A percentile compares a stretch with the other conserved stretches of the same genome.
Evolutionary conservation across 768 basidiomycete genomes (phyloP).

Genomic region (Daedaleopsis nitida): DNA sequence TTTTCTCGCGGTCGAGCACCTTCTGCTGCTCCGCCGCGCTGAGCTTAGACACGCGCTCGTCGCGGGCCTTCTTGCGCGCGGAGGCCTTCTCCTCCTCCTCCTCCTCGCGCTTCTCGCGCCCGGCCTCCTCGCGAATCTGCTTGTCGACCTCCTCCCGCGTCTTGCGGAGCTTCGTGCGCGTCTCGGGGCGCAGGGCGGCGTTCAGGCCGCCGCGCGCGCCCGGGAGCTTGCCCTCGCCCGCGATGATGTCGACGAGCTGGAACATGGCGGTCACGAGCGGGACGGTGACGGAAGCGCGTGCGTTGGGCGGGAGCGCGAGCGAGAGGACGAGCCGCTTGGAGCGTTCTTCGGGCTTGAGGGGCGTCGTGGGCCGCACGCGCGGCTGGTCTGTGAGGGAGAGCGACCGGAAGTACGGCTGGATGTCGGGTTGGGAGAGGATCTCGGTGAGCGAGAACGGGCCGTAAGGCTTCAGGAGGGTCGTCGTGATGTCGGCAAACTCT

Average conservation of each 20-base stretch:
- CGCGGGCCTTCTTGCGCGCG: constrained; percentile 72
- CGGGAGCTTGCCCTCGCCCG: constrained; percentile 29
- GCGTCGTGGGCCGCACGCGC: constrained; percentile 59
- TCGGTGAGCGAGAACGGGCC: constrained; percentile 53
- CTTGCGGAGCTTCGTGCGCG: constrained; percentile 73
- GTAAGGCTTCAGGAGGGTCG: constrained; percentile 66
- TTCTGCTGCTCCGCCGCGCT: constrained; percentile 84
- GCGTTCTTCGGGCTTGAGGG: constrained; percentile 50
- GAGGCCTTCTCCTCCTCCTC: constrained; percentile 70
- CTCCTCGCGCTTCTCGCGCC: constrained; percentile 72
- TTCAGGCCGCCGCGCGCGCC: constrained; percentile 25
- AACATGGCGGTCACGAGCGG: constrained; percentile 71
- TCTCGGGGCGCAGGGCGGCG: constrained; percentile 65
- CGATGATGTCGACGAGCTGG: constrained; percentile 71
- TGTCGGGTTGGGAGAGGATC: constrained; percentile 63
- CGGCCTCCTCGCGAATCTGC: constrained; percentile 65
- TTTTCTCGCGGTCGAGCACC: constrained; percentile 81
- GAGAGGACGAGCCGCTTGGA: constrained; percentile 78
- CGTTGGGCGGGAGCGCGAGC: constrained; percentile 54
- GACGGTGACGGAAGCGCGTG: constrained; percentile 49
- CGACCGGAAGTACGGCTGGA: constrained; percentile 80
- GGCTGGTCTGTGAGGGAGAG: constrained; percentile 91
- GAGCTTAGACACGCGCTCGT: constrained; percentile 71
- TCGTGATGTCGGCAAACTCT: constrained; percentile 88
- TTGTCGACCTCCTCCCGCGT: constrained; percentile 72